Conservation (phyloP, 2,329 filamentous ascomycete species). For the Verticillium nubilum region DNA sequence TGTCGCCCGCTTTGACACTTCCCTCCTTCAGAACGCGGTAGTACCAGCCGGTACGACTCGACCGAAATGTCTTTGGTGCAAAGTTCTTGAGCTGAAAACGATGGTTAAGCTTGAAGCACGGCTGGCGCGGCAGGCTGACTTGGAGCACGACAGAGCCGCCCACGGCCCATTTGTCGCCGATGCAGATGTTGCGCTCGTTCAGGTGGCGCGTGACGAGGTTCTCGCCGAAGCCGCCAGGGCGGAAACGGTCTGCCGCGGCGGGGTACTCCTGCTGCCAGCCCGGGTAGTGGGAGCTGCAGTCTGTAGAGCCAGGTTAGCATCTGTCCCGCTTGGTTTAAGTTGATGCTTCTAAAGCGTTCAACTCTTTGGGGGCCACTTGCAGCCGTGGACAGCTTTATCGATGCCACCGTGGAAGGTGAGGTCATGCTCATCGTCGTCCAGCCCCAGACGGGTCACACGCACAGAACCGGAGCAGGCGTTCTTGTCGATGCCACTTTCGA, state of each 20-base stretch:
- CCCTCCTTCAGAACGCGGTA: slow-evolving; percentile 56
- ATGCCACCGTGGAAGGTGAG: slow-evolving; percentile 54
- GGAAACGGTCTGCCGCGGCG: slow-evolving; percentile 42
- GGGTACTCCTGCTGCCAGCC: slow-evolving; percentile 50
- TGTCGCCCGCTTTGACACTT: slow-evolving; percentile 48
- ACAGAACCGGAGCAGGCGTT: slow-evolving; percentile 34
- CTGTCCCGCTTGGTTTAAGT: not conserved
- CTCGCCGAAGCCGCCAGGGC: slow-evolving; percentile 57
- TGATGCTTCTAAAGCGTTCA: not conserved
- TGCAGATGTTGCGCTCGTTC: slow-evolving; percentile 61
- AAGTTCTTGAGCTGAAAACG: slow-evolving; percentile 60
- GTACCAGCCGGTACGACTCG: slow-evolving; percentile 59
- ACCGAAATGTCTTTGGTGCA: slow-evolving; percentile 49
- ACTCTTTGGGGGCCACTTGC: slow-evolving; percentile 35
- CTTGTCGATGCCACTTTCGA: slow-evolving; percentile 55
- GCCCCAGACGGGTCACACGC: slow-evolving; percentile 40
- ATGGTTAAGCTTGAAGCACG: slow-evolving; percentile 66
- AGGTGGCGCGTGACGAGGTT: slow-evolving; percentile 53
- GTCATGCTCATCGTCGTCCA: slow-evolving; percentile 57
- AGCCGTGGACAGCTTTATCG: slow-evolving; percentile 59
- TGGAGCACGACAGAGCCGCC: slow-evolving; percentile 47
- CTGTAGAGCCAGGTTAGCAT: slow-evolving; percentile 21
- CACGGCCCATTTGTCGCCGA: slow-evolving; percentile 55
- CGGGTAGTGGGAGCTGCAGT: slow-evolving; percentile 55
- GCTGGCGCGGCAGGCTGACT: slow-evolving; percentile 56